Conservation (phyloP, 352 stramenopile species). For the Pythium phragmitis region DNA sequence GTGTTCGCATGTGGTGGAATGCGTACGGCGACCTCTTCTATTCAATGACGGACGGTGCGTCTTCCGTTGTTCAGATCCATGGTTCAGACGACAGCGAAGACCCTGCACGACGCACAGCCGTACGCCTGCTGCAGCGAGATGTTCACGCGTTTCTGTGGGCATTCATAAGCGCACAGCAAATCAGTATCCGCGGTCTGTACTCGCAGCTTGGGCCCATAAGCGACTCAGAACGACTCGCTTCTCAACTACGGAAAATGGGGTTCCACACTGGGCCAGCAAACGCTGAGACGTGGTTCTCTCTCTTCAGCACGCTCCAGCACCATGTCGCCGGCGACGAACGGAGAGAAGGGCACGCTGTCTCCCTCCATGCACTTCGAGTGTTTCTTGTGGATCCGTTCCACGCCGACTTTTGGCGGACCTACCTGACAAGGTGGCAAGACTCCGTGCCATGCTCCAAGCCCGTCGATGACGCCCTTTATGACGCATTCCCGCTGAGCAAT, state of each 20-base stretch:
- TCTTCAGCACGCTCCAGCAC: conserved; percentile 8
- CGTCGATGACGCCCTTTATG: neutral
- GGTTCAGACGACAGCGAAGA: neutral
- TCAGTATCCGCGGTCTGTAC: conserved; percentile 9
- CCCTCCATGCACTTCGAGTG: conserved; percentile 6
- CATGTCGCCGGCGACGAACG: neutral
- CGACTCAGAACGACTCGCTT: neutral
- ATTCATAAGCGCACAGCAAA: neutral
- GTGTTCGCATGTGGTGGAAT: conserved; percentile 12
- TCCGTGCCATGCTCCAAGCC: neutral
- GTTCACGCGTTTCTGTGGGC: conserved; percentile 20
- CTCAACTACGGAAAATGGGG: neutral
- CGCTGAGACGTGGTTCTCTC: conserved; percentile 14
- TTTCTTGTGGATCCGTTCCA: conserved; percentile 25
- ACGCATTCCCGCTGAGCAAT: neutral
- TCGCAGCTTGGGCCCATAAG: neutral
- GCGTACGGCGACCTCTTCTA: conserved; percentile 16
- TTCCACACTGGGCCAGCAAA: neutral
- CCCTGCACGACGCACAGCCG: neutral
- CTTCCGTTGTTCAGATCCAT: neutral
- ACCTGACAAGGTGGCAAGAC: conserved; percentile 15
- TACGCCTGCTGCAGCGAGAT: neutral
- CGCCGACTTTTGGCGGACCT: conserved; percentile 16
- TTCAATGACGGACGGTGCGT: neutral
- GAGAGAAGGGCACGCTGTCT: neutral